Evolutionary conservation across 768 basidiomycete genomes (phyloP).

Genomic region (Russula compacta): DNA sequence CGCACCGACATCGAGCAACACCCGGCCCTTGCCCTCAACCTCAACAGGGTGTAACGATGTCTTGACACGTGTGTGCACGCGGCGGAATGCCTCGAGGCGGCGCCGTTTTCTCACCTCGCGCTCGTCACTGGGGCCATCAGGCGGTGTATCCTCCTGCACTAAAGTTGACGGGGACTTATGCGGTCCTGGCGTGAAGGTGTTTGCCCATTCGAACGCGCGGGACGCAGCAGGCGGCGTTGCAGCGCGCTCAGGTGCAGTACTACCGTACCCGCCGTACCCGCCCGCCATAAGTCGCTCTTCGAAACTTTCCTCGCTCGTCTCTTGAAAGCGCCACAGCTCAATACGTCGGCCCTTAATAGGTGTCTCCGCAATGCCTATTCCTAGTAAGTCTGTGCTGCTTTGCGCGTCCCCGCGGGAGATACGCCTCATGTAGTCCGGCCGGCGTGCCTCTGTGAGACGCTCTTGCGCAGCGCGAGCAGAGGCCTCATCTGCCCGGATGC

Average conservation of each 20-base stretch:
- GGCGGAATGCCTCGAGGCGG: conserved; percentile 59
- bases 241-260: conserved; percentile 23
- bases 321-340: conserved; percentile 42
- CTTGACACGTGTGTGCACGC: conserved; percentile 18
- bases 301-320: conserved; percentile 57
- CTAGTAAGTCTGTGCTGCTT: conserved; percentile 30
- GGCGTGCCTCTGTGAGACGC: conserved; percentile 49
- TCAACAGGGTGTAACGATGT: conserved; percentile 51
- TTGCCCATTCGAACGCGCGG: conserved; percentile 49
- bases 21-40: conserved; percentile 59
- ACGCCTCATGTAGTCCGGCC: conserved; percentile 67
- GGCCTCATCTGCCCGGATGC: conserved; percentile 45
- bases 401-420: conserved; percentile 23
- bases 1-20: conserved; percentile 50
- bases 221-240: conserved; percentile 25
- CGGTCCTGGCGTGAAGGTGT: conserved; percentile 36
- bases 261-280: conserved; percentile 64
- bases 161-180: conserved; percentile 26
- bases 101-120: conserved; percentile 58
- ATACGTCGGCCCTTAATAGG: conserved; percentile 65
- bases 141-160: conserved; percentile 24
- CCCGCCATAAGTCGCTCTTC: conserved; percentile 79
- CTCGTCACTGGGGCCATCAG: conserved; percentile 29
- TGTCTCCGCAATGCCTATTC: conserved; percentile 58
- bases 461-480: conserved; percentile 42